phyloP scores from a whole-genome alignment of 805 yeast species.

The Schizosaccharomyces cryophilus region DNA sequence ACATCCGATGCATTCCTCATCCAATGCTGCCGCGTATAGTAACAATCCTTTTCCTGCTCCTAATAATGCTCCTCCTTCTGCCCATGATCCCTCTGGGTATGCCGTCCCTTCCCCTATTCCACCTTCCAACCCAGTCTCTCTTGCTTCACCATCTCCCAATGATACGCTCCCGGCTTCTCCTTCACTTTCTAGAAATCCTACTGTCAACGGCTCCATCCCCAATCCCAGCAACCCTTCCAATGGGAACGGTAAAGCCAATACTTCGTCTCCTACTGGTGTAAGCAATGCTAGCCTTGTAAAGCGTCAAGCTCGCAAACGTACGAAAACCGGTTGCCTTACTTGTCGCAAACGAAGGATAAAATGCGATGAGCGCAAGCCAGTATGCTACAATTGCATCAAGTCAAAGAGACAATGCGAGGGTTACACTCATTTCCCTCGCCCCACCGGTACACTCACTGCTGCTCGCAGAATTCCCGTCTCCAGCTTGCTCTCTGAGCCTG shows the following conservation, averaged over 20 bases:
- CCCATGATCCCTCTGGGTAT: no score
- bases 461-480: not conserved
- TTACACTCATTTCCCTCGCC: slow-evolving; percentile 5
- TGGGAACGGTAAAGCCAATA: not conserved
- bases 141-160: not conserved
- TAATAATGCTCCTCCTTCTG: not conserved
- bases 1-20: not conserved
- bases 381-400: slow-evolving; percentile 23
- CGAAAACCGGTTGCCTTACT: slow-evolving; percentile 27
- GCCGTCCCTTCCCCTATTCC: not conserved
- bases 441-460: not conserved
- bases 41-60: not conserved
- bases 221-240: not conserved
- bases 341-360: slow-evolving; percentile 44
- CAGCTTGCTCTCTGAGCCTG: not conserved
- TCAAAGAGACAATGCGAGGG: slow-evolving; percentile 10
- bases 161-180: not conserved
- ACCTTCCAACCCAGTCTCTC: not conserved
- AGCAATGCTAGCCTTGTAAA: not conserved
- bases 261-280: not conserved
- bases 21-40: not conserved
- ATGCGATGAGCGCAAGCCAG: slow-evolving; percentile 40
- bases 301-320: slow-evolving; percentile 6
- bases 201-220: not conserved
- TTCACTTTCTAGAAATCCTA: not conserved